phyloP scores from a whole-genome alignment of 805 yeast species.

The Saturnispora quitensis region DNA sequence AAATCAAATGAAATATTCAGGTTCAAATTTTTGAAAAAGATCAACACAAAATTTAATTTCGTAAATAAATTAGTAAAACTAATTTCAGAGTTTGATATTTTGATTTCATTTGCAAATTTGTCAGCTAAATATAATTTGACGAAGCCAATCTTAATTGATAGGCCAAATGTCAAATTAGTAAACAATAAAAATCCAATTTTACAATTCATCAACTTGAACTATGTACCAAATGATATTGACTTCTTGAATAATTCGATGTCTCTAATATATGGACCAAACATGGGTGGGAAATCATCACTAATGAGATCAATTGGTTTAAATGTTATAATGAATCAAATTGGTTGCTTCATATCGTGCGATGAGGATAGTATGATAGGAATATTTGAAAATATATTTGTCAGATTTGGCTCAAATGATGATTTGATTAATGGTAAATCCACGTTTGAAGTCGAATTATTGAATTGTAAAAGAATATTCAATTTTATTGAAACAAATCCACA shows the following conservation, averaged over 20 bases:
- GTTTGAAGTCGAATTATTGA: slow-evolving; percentile 68
- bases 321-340: slow-evolving; percentile 68
- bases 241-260: slow-evolving; percentile 30
- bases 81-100: slow-evolving; percentile 54
- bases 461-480: slow-evolving; percentile 49
- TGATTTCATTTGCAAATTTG: slow-evolving; percentile 56
- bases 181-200: slow-evolving; percentile 41
- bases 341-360: slow-evolving; percentile 72
- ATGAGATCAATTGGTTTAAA: slow-evolving; percentile 66
- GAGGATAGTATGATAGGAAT: slow-evolving; percentile 40
- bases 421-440: slow-evolving; percentile 70
- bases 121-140: slow-evolving; percentile 38
- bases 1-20: slow-evolving; percentile 41
- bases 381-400: slow-evolving; percentile 42
- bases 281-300: slow-evolving; percentile 81
- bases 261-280: slow-evolving; percentile 77
- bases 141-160: slow-evolving; percentile 43
- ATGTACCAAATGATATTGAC: slow-evolving; percentile 58
- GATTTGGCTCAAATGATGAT: slow-evolving; percentile 83
- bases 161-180: slow-evolving; percentile 39
- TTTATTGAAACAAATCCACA: slow-evolving; percentile 29
- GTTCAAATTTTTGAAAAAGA: slow-evolving; percentile 28
- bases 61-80: slow-evolving; percentile 36
- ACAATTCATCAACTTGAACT: slow-evolving; percentile 22
- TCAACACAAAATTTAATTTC: slow-evolving; percentile 30